phyloP scores from a whole-genome alignment of 208 protist genomes.

The Leishmania gerbilli region DNA sequence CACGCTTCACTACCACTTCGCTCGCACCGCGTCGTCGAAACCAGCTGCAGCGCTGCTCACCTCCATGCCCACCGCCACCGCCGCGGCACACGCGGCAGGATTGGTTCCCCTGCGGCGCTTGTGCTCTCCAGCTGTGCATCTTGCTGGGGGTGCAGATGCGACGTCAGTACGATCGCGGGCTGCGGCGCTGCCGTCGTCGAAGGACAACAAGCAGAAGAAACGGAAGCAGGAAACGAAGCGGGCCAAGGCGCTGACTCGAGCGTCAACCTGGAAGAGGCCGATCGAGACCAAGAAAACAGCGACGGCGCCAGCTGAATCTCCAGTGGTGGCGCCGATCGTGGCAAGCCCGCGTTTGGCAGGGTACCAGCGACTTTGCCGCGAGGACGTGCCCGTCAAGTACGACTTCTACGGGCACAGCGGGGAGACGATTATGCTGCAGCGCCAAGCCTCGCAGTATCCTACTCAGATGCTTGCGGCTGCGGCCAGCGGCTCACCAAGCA shows the following conservation, averaged over 20 bases:
- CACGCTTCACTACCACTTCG: slow-evolving; percentile 23
- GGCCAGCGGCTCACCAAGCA: background rate
- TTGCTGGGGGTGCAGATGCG: background rate
- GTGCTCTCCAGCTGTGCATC: slow-evolving; percentile 25
- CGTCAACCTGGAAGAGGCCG: background rate
- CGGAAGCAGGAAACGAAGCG: background rate
- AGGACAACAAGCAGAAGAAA: slow-evolving; percentile 1
- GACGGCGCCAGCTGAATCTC: background rate
- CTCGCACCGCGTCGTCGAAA: slow-evolving; percentile 15
- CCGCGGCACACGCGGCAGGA: background rate
- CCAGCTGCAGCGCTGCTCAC: slow-evolving; percentile 3
- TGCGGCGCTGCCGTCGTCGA: background rate
- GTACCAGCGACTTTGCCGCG: slow-evolving; percentile 22
- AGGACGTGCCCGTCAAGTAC: slow-evolving; percentile 4
- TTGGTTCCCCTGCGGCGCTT: slow-evolving; percentile 17
- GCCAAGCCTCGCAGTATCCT: slow-evolving; percentile 12
- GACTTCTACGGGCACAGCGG: slow-evolving; percentile 14
- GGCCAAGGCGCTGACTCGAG: background rate
- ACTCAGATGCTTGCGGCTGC: background rate
- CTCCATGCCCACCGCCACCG: background rate
- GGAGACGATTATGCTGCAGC: slow-evolving; percentile 20
- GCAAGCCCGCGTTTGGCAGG: background rate
- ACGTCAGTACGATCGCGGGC: background rate
- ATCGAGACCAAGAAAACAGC: background rate
- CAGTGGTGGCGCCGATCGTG: background rate